Conservation (phyloP, 2,329 filamentous ascomycete genomes). For the Saccharata proteae region DNA sequence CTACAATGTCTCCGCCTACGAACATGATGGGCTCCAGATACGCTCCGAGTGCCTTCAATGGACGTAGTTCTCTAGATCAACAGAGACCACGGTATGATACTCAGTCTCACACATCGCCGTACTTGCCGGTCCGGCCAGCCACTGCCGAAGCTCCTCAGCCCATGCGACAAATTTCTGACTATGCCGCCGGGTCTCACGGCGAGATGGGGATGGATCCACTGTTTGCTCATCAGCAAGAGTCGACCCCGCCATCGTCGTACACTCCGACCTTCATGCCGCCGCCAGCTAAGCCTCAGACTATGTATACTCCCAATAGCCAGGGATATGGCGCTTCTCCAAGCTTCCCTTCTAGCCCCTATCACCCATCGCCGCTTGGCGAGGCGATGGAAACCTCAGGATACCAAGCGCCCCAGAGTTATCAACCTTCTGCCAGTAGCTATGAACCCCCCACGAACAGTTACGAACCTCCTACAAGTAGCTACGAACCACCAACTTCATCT, state of each 20-base stretch:
- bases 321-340: constrained; percentile 1
- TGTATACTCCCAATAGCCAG: constrained; percentile 1
- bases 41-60: constrained; percentile 28
- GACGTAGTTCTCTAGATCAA: constrained; percentile 41
- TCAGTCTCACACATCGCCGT: constrained; percentile 7
- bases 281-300: constrained; percentile 1
- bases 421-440: constrained; percentile 14
- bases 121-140: constrained; percentile 17
- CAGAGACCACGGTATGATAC: constrained; percentile 37
- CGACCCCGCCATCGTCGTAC: constrained; percentile 19
- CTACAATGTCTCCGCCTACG: constrained; percentile 24
- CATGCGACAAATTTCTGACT: constrained; percentile 19
- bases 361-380: constrained; percentile 15
- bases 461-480: constrained; percentile 29
- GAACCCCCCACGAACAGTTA: constrained; percentile 17
- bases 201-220: constrained; percentile 7
- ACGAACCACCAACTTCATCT: constrained; percentile 45
- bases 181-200: too few species aligned
- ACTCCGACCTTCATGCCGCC: constrained; percentile 4
- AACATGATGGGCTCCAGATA: constrained; percentile 25
- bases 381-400: constrained; percentile 14
- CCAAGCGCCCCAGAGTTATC: constrained; percentile 17
- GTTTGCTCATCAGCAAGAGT: constrained; percentile 7
- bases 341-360: constrained; percentile 11
- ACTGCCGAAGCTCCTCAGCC: constrained; percentile 18